Percentiles rank a stretch among this genome's conserved stretches.
Conservation (phyloP, 768 basidiomycete genomes). For the Coprinellus aureogranulatus region DNA sequence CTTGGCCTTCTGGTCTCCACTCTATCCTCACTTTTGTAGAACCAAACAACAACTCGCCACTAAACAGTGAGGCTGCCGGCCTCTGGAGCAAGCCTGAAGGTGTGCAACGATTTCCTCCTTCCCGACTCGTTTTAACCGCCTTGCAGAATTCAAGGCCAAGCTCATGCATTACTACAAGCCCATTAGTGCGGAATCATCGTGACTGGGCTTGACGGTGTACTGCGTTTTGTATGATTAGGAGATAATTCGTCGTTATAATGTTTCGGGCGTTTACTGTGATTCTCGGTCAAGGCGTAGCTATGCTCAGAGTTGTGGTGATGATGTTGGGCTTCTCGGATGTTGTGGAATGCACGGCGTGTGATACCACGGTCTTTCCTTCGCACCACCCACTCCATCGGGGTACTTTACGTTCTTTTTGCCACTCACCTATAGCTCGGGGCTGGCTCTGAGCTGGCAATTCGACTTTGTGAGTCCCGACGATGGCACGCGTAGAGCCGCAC, state of each 20-base stretch:
- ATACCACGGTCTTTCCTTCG: background rate
- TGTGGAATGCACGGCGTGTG: too few species aligned
- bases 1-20: background rate
- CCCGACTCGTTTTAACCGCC: conserved; percentile 7
- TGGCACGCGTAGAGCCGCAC: background rate
- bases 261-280: too few species aligned
- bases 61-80: conserved; percentile 82
- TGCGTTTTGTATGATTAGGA: background rate
- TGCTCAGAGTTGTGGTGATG: too few species aligned
- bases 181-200: conserved; percentile 35
- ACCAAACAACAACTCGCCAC: conserved; percentile 89
- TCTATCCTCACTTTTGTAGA: conserved; percentile 41
- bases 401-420: background rate
- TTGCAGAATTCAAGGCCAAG: conserved; percentile 66
- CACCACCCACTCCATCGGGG: background rate
- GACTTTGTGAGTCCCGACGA: background rate
- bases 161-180: conserved; percentile 73
- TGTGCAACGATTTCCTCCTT: conserved; percentile 25
- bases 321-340: too few species aligned
- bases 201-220: background rate
- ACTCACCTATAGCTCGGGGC: background rate
- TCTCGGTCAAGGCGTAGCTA: too few species aligned
- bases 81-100: conserved; percentile 76
- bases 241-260: too few species aligned
- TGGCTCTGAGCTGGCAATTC: background rate